A percentile compares a stretch with the other conserved stretches of the same genome.
phyloP scores from a whole-genome alignment of 306 rosid species.

The Glycine latifolia region DNA sequence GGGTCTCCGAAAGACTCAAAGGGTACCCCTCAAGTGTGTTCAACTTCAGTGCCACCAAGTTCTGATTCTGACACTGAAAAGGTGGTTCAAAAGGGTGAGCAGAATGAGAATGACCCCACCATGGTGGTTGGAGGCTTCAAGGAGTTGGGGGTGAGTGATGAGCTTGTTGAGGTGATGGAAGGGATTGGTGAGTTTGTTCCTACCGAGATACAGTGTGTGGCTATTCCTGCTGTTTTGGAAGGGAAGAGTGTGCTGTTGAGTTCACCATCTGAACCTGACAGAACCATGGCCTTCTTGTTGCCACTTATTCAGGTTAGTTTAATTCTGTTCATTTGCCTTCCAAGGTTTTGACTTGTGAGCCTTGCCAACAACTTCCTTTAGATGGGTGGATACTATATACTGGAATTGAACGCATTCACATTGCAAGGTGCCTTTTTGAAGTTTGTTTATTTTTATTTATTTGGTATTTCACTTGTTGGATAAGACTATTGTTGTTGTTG shows the following conservation, averaged over 20 bases:
- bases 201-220: constrained; percentile 80
- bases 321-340: background rate
- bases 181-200: constrained; percentile 72
- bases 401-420: constrained; percentile 9
- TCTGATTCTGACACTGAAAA: constrained; percentile 24
- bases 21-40: constrained; percentile 21
- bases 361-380: background rate
- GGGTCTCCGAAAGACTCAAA: constrained; percentile 52
- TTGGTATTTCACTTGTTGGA: background rate
- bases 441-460: background rate
- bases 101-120: constrained; percentile 53
- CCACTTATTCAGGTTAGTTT: constrained; percentile 88
- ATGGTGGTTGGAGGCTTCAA: constrained; percentile 56
- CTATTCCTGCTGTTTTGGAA: constrained; percentile 75
- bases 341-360: background rate
- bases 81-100: constrained; percentile 44
- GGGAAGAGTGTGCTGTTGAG: constrained; percentile 79
- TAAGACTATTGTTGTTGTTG: background rate
- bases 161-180: constrained; percentile 62
- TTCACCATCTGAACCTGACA: constrained; percentile 75
- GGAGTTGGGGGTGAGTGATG: constrained; percentile 73
- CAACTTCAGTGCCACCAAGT: constrained; percentile 9
- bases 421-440: background rate
- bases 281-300: constrained; percentile 80
- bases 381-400: background rate